Evolutionary conservation across 345 rosid species (phyloP).

Genomic region (Euphorbia peplus): DNA sequence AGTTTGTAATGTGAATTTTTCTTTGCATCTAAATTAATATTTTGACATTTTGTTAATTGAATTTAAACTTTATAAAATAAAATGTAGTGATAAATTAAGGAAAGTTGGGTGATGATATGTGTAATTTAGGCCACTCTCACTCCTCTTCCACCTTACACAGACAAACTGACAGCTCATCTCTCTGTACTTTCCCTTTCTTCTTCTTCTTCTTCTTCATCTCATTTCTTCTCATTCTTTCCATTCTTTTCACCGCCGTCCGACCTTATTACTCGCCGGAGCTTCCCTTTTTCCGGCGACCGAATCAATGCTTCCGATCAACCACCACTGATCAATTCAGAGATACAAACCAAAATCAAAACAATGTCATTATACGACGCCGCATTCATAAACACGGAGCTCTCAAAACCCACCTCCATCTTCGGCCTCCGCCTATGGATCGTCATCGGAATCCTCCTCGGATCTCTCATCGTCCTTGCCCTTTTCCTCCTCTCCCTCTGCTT

Average conservation of each 20-base stretch:
- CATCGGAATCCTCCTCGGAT: conserved; percentile 80
- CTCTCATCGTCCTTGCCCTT: conserved; percentile 72
- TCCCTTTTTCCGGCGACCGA: conserved; percentile 10
- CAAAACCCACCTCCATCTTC: conserved; percentile 84
- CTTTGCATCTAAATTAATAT: too few relatives aligned
- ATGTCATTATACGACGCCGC: conserved; percentile 71
- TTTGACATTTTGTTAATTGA: too few relatives aligned
- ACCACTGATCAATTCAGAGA: too few relatives aligned
- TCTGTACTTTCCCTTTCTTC: not conserved
- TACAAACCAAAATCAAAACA: not conserved
- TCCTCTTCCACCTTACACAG: conserved; percentile 10
- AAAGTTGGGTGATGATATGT: too few relatives aligned
- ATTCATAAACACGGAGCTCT: conserved; percentile 63
- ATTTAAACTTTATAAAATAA: too few relatives aligned
- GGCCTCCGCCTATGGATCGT: conserved; percentile 90
- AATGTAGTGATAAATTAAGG: too few relatives aligned
- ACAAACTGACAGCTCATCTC: conserved; percentile 22
- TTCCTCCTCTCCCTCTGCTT: conserved; percentile 86
- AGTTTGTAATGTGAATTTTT: too few relatives aligned
- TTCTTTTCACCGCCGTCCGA: not conserved
- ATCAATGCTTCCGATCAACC: too few relatives aligned
- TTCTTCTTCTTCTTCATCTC: not conserved
- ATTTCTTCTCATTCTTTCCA: not conserved
- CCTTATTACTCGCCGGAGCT: not conserved
- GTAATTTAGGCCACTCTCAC: not conserved